Base-by-base conservation (phyloP, 176 grass and related monocot genomes). In the Areca catechu region DNA sequence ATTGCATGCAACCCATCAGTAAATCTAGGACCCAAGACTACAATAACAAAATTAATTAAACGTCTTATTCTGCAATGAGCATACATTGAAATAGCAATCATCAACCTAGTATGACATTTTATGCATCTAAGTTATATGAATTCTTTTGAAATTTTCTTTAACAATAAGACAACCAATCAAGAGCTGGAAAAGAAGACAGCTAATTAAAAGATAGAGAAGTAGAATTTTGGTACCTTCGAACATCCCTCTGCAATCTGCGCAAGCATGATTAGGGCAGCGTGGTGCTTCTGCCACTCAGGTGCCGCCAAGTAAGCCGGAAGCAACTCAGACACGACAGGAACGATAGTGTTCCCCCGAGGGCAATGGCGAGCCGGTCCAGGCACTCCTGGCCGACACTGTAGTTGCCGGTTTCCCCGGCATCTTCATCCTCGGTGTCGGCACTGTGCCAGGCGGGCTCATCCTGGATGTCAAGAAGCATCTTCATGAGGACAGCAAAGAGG, bases 181-280 rank as follows among this genome's bases (percentile, higher is more conserved):
- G 9, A 37, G 34, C 7, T 12, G 7, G 7, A 37, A 37, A 37
- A 37, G 5, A 9, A 37, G 34, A 37, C 7, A 12, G 34, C 34
- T 37, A 37, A 28, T 37, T 5, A 12, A 1, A 61, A 80, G 16
- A 81, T 59, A 48, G 5, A 67, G 17, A n/a, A 82, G 10, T 43
- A 43, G 34, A 43, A 43, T 43, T 7, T 6, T n/a, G n/a, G 7
- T 47, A 96, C 91, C 88, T 98, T 98, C 24, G 94, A 83, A 16
- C 94, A 93, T 57, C 94, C 94, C 75, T 98, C 94, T 4, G 94
- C 94, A 60, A 98, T 98, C 76, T 98, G 94, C n/a, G 94, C 87
- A 22, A 98, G 94, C 12, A 88, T 93, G 57, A 98, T 76, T 43
- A 98, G 84, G 0, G 94, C 94, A 14, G 94, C 94, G 61, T 98